Evolutionary conservation across 176 grass and related monocot genomes (phyloP), one percentile per base, ranked within the genome.

Genomic region (Miscanthus lutarioriparius): DNA sequence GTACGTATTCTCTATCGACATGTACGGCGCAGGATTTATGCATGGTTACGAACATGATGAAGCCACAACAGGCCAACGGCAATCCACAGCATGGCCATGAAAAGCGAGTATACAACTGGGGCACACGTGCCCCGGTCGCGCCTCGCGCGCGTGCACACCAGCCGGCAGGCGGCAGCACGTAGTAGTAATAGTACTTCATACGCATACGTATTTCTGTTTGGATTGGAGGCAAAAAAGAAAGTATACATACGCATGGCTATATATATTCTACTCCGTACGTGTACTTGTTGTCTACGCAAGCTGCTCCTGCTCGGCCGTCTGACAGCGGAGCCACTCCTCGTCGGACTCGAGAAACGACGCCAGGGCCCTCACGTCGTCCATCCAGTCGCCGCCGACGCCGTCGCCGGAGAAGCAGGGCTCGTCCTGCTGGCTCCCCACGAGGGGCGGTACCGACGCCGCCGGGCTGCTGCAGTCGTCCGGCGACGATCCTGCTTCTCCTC

Each of bases 321-420:
- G 87, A 3, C 71, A 84, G 25, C 74, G 68, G 45, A 70, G 39
- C 89, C 89, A 94, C 36, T 88, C 90, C 41, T 92, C 90, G 30
- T 89, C 90, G 27, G 83, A 88, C 59, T 95, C 92, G 33, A 95
- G 90, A 67, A 95, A 87, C 48, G 85, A 88, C 59, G 67, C 85
- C 77, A 95, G 40, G 65, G 90, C 87, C 10, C 82, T 90, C 69
- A 95, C 62, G 43, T 92, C 92, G 56, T 88, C 84, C 90, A 89
- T 92, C 92, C 92, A 94, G 72, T 89, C 87, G 15, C 56, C 8
- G 56, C 10, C 41, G 41, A 44, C 80, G 33, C 28, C 28, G 41
- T 43, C 80, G 33, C 74, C 35, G 67, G 47, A 80, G 69, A 67
- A 80, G 68, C 28, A 69, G 30, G 80, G 80, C 28, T 86, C 85